Conservation (phyloP, 192 early-diverging fungal species). For the Paraglomus occultum region DNA sequence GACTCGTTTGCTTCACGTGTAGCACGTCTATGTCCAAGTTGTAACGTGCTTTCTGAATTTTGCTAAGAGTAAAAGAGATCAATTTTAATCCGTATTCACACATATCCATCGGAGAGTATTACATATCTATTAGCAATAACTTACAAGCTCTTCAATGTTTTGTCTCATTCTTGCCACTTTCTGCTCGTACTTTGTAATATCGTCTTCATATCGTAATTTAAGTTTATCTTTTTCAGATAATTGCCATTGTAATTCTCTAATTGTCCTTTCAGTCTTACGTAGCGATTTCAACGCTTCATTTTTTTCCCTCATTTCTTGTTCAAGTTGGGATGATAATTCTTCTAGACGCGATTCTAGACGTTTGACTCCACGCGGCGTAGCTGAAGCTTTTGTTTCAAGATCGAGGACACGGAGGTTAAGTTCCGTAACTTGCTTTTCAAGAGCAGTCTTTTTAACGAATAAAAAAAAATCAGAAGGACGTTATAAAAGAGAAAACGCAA, state of each 20-base stretch:
- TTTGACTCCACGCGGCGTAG: slow-evolving; percentile 53
- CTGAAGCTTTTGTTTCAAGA: slow-evolving; percentile 66
- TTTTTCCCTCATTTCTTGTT: slow-evolving; percentile 64
- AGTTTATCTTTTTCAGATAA: slow-evolving; percentile 76
- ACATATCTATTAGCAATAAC: background rate
- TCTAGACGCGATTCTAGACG: slow-evolving; percentile 61
- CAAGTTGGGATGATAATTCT: slow-evolving; percentile 57
- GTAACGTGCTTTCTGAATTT: slow-evolving; percentile 38
- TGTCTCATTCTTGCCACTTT: slow-evolving; percentile 62
- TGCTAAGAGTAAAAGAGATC: slow-evolving; percentile 28
- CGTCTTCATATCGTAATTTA: slow-evolving; percentile 63
- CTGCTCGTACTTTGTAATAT: slow-evolving; percentile 67
- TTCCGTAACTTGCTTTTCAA: slow-evolving; percentile 87
- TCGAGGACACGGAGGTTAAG: slow-evolving; percentile 72
- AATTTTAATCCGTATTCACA: background rate
- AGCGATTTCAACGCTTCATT: slow-evolving; percentile 54
- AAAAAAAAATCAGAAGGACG: slow-evolving; percentile 6
- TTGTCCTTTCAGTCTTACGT: slow-evolving; percentile 70
- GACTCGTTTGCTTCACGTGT: slow-evolving; percentile 38
- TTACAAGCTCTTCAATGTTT: slow-evolving; percentile 66
- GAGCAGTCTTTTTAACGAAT: slow-evolving; percentile 41
- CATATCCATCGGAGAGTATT: background rate
- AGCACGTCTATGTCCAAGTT: slow-evolving; percentile 34
- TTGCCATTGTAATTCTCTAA: slow-evolving; percentile 87
- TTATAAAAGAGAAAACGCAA: background rate